phyloP scores from a whole-genome alignment of 305 asterid genomes.

The Nicotiana rustica region DNA sequence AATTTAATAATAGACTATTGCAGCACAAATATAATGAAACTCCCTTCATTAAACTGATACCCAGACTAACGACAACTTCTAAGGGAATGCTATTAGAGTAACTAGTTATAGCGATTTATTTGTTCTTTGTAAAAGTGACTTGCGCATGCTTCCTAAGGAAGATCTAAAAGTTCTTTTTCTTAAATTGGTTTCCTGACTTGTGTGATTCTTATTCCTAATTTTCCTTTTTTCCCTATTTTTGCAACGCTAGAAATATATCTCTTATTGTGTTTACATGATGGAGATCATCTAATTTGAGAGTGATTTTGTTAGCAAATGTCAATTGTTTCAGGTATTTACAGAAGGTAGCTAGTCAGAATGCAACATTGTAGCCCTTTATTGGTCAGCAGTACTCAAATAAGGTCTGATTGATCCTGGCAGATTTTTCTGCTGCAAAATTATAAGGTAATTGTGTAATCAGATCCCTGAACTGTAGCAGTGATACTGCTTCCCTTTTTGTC shows the following conservation, averaged over 20 bases:
- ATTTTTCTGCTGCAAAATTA: constrained; percentile 32
- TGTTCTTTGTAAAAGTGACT: constrained; percentile 21
- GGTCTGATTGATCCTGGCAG: constrained; percentile 31
- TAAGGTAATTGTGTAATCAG: constrained; percentile 40
- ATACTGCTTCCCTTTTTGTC: constrained; percentile 26
- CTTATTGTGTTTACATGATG: constrained; percentile 7
- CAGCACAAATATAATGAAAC: constrained; percentile 14
- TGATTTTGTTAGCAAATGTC: constrained; percentile 7
- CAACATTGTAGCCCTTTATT: constrained; percentile 9
- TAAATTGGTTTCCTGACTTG: background rate
- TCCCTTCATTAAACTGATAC: background rate
- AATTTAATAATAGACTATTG: background rate
- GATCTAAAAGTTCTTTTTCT: constrained; percentile 6
- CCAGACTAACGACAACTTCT: too few relatives aligned
- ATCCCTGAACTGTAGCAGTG: constrained; percentile 37
- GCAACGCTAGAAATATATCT: background rate
- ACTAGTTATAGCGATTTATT: background rate
- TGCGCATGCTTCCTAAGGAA: constrained; percentile 5
- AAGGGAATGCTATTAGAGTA: constrained; percentile 26
- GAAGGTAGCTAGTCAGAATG: constrained; percentile 29
- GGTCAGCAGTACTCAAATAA: constrained; percentile 36
- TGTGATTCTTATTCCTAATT: constrained; percentile 10
- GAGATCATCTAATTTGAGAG: constrained; percentile 23
- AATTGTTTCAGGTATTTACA: constrained; percentile 31
- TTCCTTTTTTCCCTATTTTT: background rate